Evolutionary conservation across 176 grass and related monocot species (phyloP), one percentile per base, ranked within the genome.

Genomic region (Oryza australiensis): DNA sequence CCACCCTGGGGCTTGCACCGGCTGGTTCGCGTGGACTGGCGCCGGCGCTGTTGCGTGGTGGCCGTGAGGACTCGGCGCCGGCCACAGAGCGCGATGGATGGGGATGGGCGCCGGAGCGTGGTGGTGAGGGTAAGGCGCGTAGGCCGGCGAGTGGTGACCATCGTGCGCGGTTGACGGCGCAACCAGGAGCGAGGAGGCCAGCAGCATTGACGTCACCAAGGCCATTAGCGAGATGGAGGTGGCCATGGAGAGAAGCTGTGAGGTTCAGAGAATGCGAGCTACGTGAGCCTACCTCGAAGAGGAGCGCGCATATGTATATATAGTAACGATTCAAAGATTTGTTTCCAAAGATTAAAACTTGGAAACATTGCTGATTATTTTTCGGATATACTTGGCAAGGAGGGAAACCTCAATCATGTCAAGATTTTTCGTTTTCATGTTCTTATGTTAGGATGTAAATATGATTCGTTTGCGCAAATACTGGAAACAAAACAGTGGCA

Each of bases 251-350:
- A 76, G 1, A 65, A 26, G 32, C 26, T 81, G 11, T 11, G 38
- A 63, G 14, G 64, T 38, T 41, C 9, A 60, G 13, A 14, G 32
- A 40, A 30, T 27, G 16, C 15, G 23, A n/a, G 2, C 0, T 51
- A 40, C 12, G 26, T 7, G 27, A 26, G 53, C 48, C 9, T n/a
- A n/a, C n/a, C 1, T 12, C 9, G 24, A 9, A 1, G 7, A 12
- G 5, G 46, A 46, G 13, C 23, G 2, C 37, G 15, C 13, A 38
- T 89, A 80, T 84, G 75, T 75, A 80, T 84, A 80, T 75, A 70
- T 55, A 88, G 48, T 0, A 37, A 3, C 10, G 7, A 23, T 14
- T 5, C 27, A 8, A 4, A 29, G 16, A 11, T 62, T 45, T 79
- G 26, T 49, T 75, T 49, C 28, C 40, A 15, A 64, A n/a, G 12